Base-by-base conservation (phyloP, 768 basidiomycete species). In the Boletus rex-veris region DNA sequence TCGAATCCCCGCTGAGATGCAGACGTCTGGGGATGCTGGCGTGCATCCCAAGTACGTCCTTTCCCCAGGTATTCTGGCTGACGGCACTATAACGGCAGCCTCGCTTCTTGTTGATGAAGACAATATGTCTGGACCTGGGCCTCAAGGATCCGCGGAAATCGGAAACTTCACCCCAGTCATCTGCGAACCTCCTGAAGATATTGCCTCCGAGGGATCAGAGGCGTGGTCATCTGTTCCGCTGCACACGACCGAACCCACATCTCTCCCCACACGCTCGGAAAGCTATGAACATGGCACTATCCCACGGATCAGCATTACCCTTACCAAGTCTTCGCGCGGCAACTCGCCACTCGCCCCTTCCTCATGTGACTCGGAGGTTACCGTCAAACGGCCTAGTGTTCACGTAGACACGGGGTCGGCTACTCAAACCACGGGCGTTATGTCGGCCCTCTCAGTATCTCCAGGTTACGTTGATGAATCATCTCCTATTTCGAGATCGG, bases 121-220 rank as follows among this genome's bases (percentile, higher is more conserved):
- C 45, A 18, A 38, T 16, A 26, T 33, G 51, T 51, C 57, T 58
- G 54, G 47, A 49, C 45, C 45, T n/a, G 35, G 50, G 14, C 51
- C 54, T 54, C 57, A 50, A 48, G 54, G 54, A 38, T 39, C 66
- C 63, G 60, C 60, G 65, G 63, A 58, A 63, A 53, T 55, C 65
- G 58, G 67, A 19, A 57, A 28, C 14, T 69, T 65, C 57, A 58
- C 48, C 26, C 64, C 63, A 38, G 48, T 68, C 39, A 59, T 68
- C 52, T 68, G 67, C 52, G 65, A 68, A 50, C 61, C 67, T 52
- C 67, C 67, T 45, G 67, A 68, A 44, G 65, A 69, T 48, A 58
- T 67, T 42, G 45, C 46, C 44, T 54, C 54, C 42, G 66, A 57
- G 9, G 62, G 57, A 53, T 54, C 54, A 31, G 60, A 57, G 35